These are phyloP conservation scores for Nelumbo lutea DNA, from an alignment of 164 flowering plant species.

Conservation along the genomic window DNA sequence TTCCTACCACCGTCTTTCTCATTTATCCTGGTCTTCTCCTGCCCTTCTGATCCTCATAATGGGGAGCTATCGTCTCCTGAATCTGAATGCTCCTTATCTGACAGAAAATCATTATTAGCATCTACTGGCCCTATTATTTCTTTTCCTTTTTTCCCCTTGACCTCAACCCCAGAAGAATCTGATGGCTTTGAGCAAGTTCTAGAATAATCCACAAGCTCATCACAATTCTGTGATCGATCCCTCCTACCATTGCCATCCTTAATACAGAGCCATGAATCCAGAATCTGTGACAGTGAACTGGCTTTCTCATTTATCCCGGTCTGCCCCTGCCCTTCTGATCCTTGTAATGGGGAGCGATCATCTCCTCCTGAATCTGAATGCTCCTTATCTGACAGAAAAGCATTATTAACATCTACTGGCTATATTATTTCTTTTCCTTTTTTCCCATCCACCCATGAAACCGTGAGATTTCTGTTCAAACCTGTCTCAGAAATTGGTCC, in stretches of 20 bases:
- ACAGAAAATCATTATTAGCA: conserved; percentile 26
- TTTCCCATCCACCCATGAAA: background rate
- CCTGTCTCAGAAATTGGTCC: conserved; percentile 45
- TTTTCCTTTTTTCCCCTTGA: conserved; percentile 2
- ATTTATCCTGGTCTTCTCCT: conserved; percentile 10
- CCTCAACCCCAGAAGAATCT: conserved; percentile 9
- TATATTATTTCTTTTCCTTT: conserved; percentile 1
- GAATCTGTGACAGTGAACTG: conserved; percentile 51
- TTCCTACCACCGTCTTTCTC: conserved; percentile 24
- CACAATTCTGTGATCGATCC: conserved; percentile 11
- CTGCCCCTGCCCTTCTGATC: conserved; percentile 17
- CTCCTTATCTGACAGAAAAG: conserved; percentile 40
- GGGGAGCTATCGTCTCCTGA: conserved; percentile 34
- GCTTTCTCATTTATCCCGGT: conserved; percentile 21
- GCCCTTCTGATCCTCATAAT: conserved; percentile 11
- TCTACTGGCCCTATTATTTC: background rate
- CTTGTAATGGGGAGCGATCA: conserved; percentile 6
- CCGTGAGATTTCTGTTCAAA: conserved; percentile 7
- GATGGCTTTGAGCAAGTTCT: conserved; percentile 8
- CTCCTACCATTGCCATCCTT: conserved; percentile 25
- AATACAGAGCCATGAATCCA: conserved; percentile 52
- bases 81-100: conserved; percentile 54
- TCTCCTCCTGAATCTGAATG: conserved; percentile 54
- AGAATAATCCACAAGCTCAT: conserved; percentile 22
- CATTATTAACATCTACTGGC: conserved; percentile 16